Conservation (phyloP, 148 eudicot species). For the Dianthus caryophyllus region DNA sequence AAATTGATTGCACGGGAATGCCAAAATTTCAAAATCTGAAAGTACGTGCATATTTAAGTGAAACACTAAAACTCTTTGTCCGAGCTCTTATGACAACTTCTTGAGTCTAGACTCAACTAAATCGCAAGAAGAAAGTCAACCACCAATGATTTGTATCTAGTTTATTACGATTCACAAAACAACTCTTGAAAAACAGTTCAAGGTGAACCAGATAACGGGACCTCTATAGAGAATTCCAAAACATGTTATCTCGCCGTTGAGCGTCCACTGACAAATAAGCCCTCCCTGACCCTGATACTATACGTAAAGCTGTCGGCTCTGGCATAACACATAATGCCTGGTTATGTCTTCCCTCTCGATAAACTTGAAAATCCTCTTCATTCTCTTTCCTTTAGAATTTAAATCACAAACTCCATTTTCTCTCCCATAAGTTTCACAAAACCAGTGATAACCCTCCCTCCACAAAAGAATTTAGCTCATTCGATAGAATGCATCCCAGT, state of each 20-base stretch:
- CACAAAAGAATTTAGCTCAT: not conserved
- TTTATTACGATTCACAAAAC: not conserved
- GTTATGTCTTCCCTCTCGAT: not conserved
- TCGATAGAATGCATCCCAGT: not conserved
- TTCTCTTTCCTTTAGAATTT: not conserved
- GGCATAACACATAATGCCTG: not conserved
- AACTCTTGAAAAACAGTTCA: not conserved
- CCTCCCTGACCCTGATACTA: no score
- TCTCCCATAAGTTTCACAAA: not conserved
- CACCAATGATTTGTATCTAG: not conserved
- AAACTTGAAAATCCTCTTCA: not conserved
- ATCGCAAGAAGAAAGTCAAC: not conserved
- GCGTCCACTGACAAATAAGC: not conserved
- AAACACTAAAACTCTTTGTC: not conserved
- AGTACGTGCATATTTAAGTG: not conserved
- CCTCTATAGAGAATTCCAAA: not conserved
- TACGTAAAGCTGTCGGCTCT: not conserved
- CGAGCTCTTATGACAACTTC: not conserved
- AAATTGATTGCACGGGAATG: constrained; percentile 95
- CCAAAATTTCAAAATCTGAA: constrained; percentile 79
- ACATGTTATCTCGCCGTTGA: not conserved
- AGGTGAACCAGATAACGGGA: not conserved
- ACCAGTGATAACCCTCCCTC: not conserved
- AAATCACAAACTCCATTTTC: not conserved
- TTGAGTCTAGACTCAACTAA: not conserved